These are phyloP conservation scores for Pontederia paniculata DNA, from an alignment of 176 grass and related monocot species.

Conservation along the genomic window DNA sequence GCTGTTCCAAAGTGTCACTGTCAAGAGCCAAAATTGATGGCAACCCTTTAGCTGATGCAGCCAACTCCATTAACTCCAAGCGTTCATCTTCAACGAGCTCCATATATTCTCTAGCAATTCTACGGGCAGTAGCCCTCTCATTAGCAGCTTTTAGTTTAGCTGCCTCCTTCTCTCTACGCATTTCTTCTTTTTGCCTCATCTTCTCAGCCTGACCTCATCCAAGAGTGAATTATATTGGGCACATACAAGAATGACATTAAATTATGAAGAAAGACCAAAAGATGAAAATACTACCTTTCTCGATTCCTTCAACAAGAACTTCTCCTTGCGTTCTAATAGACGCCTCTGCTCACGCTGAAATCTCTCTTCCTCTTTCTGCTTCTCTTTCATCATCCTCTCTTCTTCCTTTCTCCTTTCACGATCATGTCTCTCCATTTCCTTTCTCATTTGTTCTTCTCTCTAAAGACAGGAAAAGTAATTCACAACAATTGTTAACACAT, in stretches of 20 bases:
- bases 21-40: slow-evolving; percentile 77
- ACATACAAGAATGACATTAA: not conserved
- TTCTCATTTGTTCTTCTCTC: slow-evolving; percentile 85
- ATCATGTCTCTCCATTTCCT: slow-evolving; percentile 73
- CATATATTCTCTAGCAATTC: slow-evolving; percentile 76
- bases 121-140: slow-evolving; percentile 82
- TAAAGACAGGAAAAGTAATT: slow-evolving; percentile 12
- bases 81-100: slow-evolving; percentile 94
- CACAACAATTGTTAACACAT: not conserved
- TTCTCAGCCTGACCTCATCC: slow-evolving; percentile 56
- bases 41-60: slow-evolving; percentile 62
- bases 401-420: slow-evolving; percentile 94
- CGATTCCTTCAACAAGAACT: slow-evolving; percentile 64
- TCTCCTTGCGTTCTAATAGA: slow-evolving; percentile 82
- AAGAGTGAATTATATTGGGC: not conserved
- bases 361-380: slow-evolving; percentile 75
- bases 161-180: slow-evolving; percentile 73
- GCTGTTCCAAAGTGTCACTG: slow-evolving; percentile 65
- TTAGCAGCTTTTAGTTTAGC: slow-evolving; percentile 86
- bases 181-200: slow-evolving; percentile 74
- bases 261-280: not conserved
- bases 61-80: slow-evolving; percentile 95
- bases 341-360: slow-evolving; percentile 68
- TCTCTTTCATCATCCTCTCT: slow-evolving; percentile 71
- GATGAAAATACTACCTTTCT: slow-evolving; percentile 38